phyloP scores from a whole-genome alignment of 2,329 filamentous ascomycete species.

The Trichoderma breve region DNA sequence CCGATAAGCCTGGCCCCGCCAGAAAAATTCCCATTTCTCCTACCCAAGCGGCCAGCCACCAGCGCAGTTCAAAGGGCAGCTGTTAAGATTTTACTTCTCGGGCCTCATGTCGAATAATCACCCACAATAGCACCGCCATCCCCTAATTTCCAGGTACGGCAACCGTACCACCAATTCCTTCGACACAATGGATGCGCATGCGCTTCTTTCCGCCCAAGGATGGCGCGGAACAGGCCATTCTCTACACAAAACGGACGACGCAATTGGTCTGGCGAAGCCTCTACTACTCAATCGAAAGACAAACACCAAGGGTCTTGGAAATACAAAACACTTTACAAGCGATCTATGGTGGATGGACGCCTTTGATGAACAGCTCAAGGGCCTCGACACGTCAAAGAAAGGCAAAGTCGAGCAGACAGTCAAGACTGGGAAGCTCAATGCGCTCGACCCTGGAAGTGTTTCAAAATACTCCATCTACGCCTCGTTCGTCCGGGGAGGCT shows the following conservation, averaged over 20 bases:
- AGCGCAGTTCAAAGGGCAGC: background rate
- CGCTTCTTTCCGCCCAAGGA: conserved; percentile 79
- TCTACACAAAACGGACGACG: conserved; percentile 70
- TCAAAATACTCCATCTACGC: conserved; percentile 70
- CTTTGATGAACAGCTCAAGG: conserved; percentile 86
- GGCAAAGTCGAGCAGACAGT: conserved; percentile 57
- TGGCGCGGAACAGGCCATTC: conserved; percentile 89
- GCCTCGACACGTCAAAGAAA: conserved; percentile 63
- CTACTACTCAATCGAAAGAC: conserved; percentile 80
- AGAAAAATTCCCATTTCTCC: conserved; percentile 28
- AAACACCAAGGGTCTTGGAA: conserved; percentile 77
- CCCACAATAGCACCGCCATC: background rate
- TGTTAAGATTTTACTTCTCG: background rate
- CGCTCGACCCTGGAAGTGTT: conserved; percentile 52
- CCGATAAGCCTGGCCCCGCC: conserved; percentile 31
- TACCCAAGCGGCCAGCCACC: background rate
- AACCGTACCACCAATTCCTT: background rate
- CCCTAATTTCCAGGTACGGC: background rate
- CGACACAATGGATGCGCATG: conserved; percentile 72
- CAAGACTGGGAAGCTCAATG: conserved; percentile 53
- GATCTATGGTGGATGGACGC: conserved; percentile 98
- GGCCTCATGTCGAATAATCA: background rate
- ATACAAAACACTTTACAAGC: conserved; percentile 63
- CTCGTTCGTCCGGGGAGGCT: conserved; percentile 80
- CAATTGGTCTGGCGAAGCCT: conserved; percentile 76